Base-by-base conservation (phyloP, 257 asterid genomes). In the Nicotiana attenuata region DNA sequence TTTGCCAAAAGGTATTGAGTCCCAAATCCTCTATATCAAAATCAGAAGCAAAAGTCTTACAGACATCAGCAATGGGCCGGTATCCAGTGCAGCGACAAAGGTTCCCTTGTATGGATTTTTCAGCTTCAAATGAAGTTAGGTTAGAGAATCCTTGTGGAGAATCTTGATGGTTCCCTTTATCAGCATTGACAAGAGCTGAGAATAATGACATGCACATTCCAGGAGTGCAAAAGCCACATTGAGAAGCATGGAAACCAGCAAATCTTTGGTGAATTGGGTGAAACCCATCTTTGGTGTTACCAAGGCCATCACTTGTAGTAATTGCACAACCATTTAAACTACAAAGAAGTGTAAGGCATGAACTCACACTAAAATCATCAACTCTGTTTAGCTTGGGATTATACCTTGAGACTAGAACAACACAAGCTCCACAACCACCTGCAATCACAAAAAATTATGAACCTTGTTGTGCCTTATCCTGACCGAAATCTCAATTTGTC, bases 361-460 rank as follows among this genome's bases (percentile, higher is more conserved):
- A 90, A 87, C 89, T 90, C 64, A 88, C 87, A 1, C 83, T 65
- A 82, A 83, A 88, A 78, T 67, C 85, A 28, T 92, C 96, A 22
- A 86, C 83, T 66, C 65, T 85, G 55, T 87, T 52, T 55, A 73
- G 86, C 24, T 55, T 47, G 8, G 90, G 81, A 78, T 91, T 83
- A 65, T 89, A 88, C 84, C 87, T 91, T 14, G 97, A 91, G 79
- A 92, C 88, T 81, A 91, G 82, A 64, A 92, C 93, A 10, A 92
- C 91, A 61, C 97, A 92, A 38, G 97, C 94, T 11, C 97, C 97
- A 85, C 97, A 92, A 52, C 97, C 97, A 80, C 96, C 97, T 92
- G 89, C 60, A 47, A 50, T 20, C 19, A 13, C 14, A 19, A 67
- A 29, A 10, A 29, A 66, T 45, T 5, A 33, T 31, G 7, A 35